Evolutionary conservation across 2,329 filamentous ascomycete species (phyloP), one percentile per base, ranked within the genome.

Genomic region (Talaromyces sp.): DNA sequence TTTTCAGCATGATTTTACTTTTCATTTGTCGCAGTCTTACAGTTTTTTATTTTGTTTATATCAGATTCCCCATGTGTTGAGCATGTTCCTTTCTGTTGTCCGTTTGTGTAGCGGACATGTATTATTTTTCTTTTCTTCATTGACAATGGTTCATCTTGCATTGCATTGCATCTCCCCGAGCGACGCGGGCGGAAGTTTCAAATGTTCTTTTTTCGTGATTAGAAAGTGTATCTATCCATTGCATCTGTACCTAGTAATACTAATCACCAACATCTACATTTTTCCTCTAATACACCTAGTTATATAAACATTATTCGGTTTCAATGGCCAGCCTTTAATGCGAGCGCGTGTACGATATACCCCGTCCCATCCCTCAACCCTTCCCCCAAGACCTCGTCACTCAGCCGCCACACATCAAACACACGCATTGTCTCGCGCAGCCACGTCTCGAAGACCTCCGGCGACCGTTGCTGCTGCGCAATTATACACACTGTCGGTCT

Each of bases 401-500:
- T 85, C 6, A 96, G 74, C 60, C 90, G 83, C 91, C 92, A 97
- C 8, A 88, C 85, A 11, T 80, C 79, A 68, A 97, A 97, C 9
- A 74, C 71, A 32, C 71, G 71, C 62, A 84, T 75, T 65, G 96
- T 92, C 57, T 84, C 83, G 63, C 79, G 79, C 54, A 96, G 76
- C 91, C 92, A 97, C 14, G 81, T 77, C 67, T 93, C 88, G 67
- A 97, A 94, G 6, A 97, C 90, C 35, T 92, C 88, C 2, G 90
- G 85, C 29, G 91, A 88, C 31, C 94, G 85, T 54, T 97, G 83
- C 74, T 97, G 93, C 78, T 97, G 93, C 26, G 90, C 93, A 56
- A 97, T 82, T 6, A 97, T 75, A 69, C 90, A 92, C 0, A 96
- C 65, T 5, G 90, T 88, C 2, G 88, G 83, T 59, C 63, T 24